phyloP scores from a whole-genome alignment of 768 basidiomycete genomes.

The Butyriboletus loyo region DNA sequence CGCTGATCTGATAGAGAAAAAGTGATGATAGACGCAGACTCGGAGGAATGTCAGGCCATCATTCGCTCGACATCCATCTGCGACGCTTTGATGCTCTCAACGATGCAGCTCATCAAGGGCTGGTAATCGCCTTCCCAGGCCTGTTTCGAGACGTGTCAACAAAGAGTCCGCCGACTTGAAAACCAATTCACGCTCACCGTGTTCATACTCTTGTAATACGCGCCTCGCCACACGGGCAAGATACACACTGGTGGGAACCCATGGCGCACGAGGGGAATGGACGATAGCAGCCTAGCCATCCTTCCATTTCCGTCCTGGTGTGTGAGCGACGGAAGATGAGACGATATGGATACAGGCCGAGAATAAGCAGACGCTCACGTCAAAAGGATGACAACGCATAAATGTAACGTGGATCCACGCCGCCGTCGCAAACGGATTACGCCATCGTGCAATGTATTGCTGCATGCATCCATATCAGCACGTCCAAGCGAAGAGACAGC shows the following conservation, averaged over 20 bases:
- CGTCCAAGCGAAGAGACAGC: neutral
- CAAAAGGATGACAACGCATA: constrained; percentile 35
- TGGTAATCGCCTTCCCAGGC: constrained; percentile 36
- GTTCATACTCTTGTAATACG: constrained; percentile 34
- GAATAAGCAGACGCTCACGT: constrained; percentile 18
- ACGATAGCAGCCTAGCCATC: constrained; percentile 33
- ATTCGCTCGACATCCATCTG: constrained; percentile 29
- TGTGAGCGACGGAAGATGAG: neutral
- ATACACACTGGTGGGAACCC: constrained; percentile 33
- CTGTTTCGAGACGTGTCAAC: constrained; percentile 8
- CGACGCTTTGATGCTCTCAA: constrained; percentile 24
- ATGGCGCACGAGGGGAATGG: constrained; percentile 33
- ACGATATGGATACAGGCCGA: neutral
- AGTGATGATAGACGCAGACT: neutral
- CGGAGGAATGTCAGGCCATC: constrained; percentile 21
- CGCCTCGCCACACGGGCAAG: constrained; percentile 19
- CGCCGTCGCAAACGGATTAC: constrained; percentile 37
- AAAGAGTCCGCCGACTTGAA: no score
- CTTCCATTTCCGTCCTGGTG: constrained; percentile 36
- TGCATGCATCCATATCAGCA: neutral
- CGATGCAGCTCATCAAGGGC: constrained; percentile 31
- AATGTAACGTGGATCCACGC: constrained; percentile 35
- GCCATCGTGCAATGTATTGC: constrained; percentile 38
- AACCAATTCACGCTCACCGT: constrained; percentile 16
- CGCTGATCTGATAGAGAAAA: no score